Base-by-base conservation (phyloP, 2,329 filamentous ascomycete genomes). In the Esteya vermicola region DNA sequence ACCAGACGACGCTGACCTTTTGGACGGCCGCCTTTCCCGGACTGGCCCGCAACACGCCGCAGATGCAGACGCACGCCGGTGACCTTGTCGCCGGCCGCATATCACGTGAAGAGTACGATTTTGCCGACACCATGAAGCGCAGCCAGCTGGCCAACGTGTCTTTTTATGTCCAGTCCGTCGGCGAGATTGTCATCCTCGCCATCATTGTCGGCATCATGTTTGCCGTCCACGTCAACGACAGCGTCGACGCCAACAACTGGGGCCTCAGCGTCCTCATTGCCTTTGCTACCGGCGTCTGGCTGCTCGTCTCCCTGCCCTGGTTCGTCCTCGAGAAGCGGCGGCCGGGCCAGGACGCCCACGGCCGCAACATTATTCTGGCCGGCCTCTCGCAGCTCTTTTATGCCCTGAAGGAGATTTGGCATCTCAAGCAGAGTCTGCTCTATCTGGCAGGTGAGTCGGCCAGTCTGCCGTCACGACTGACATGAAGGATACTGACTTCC, bases 321-420 rank as follows among this genome's bases (percentile, higher is more conserved):
- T 50, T 50, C 27, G 35, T 49, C n/a, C 42, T 50, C 12, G 47
- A 50, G 37, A 48, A 48, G 41, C 44, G 47, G 28, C 39, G 48
- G 7, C 47, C 48, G n/a, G n/a, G n/a, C 8, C 48, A 50, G 39
- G 46, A 50, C 42, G 43, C 38, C 9, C 21, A 25, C 23, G 14
- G 32, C 14, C 22, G 31, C 9, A 30, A 40, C 32, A 30, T 40
- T 14, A 10, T 40, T 14, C 2, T 35, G n/a, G n/a, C 38, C 31
- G 38, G 30, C 31, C 20, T 33, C 7, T 20, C 38, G 20, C 30
- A 39, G 38, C 30, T 33, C 30, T 13, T 14, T n/a, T n/a, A n/a
- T n/a, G n/a, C n/a, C n/a, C n/a, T n/a, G n/a, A n/a, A n/a, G n/a
- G n/a, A n/a, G n/a, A n/a, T n/a, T n/a, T n/a, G n/a, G n/a, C n/a